Evolutionary conservation across 1,284 basidiomycete genomes (phyloP).

Genomic region (Leccinum proximum): DNA sequence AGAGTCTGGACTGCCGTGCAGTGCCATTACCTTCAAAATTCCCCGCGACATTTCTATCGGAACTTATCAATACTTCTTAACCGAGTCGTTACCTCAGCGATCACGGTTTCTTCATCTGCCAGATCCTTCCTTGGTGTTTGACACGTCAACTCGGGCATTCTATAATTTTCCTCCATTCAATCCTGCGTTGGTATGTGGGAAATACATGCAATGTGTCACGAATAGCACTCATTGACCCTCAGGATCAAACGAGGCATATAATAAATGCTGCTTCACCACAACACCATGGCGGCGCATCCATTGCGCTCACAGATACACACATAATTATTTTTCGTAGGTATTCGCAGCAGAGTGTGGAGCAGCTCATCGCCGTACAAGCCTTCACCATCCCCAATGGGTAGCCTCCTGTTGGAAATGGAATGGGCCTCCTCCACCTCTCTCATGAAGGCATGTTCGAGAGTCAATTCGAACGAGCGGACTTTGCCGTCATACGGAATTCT

Average conservation of each 20-base stretch:
- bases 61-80: too few relatives aligned
- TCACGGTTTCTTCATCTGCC: background rate
- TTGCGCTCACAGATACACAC: background rate
- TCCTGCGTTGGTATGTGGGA: too few relatives aligned
- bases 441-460: background rate
- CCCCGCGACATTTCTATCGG: too few relatives aligned
- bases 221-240: background rate
- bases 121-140: background rate
- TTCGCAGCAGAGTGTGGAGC: background rate
- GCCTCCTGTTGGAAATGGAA: background rate
- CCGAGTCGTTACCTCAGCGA: too few relatives aligned
- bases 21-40: too few relatives aligned
- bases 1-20: too few relatives aligned
- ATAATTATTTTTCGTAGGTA: background rate
- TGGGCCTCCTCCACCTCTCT: background rate
- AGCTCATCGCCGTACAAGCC: background rate
- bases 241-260: background rate
- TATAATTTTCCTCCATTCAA: background rate
- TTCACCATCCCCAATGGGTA: background rate
- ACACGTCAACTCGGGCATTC: background rate
- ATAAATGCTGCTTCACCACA: background rate
- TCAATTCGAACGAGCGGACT: background rate
- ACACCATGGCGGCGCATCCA: too few relatives aligned
- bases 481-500: background rate
- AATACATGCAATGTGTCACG: too few relatives aligned